Evolutionary conservation across 495 filamentous ascomycete genomes (phyloP).

Genomic region (Lepraria neglecta): DNA sequence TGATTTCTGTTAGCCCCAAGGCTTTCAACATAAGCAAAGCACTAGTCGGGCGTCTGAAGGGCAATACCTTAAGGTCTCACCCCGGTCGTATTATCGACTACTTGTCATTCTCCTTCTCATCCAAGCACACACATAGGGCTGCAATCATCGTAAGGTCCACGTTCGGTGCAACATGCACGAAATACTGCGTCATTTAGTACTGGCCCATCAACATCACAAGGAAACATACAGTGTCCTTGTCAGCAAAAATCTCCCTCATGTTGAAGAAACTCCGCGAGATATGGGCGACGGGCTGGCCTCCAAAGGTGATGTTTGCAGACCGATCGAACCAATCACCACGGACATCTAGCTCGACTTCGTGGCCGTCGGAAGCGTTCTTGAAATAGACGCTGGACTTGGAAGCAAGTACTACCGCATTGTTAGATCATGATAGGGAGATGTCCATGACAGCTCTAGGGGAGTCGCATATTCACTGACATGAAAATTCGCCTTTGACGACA

Average conservation of each 20-base stretch:
- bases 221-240: slow-evolving; percentile 44
- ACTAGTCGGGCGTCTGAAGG: not conserved
- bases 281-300: slow-evolving; percentile 43
- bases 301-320: slow-evolving; percentile 43
- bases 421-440: not conserved
- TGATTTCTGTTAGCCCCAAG: not conserved
- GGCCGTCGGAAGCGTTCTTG: slow-evolving; percentile 35
- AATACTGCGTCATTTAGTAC: slow-evolving; percentile 34
- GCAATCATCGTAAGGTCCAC: slow-evolving; percentile 55
- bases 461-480: slow-evolving; percentile 1
- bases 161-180: slow-evolving; percentile 51
- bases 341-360: slow-evolving; percentile 36
- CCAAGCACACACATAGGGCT: slow-evolving; percentile 55
- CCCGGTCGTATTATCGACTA: not conserved
- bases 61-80: not conserved
- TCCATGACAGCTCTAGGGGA: not conserved
- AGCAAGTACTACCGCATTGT: slow-evolving; percentile 32
- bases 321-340: slow-evolving; percentile 49
- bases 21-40: not conserved
- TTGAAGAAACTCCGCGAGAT: slow-evolving; percentile 52
- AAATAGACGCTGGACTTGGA: slow-evolving; percentile 47
- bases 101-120: slow-evolving; percentile 53
- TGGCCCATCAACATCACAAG: not conserved
- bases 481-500: slow-evolving; percentile 21
- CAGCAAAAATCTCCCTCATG: slow-evolving; percentile 46